These are phyloP conservation scores for Arthrobotrys iridis DNA, from an alignment of 2,329 filamentous ascomycete genomes.

Conservation along the genomic window DNA sequence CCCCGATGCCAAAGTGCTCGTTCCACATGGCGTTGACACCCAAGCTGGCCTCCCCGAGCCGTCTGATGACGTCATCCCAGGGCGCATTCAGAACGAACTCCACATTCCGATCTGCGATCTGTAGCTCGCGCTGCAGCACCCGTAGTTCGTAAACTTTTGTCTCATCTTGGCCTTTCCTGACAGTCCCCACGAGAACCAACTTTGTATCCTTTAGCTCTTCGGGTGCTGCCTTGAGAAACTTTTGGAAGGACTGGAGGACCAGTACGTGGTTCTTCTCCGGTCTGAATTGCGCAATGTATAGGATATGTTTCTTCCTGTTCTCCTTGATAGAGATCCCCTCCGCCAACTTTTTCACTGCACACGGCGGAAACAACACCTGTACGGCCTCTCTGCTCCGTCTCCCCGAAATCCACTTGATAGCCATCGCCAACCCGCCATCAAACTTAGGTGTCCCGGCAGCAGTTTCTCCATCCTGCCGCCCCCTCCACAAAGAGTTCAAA, in stretches of 20 bases:
- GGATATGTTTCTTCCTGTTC: conserved; percentile 74
- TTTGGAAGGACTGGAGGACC: conserved; percentile 83
- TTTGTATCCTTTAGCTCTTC: conserved; percentile 64
- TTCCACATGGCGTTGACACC: conserved; percentile 99
- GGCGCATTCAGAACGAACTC: conserved; percentile 89
- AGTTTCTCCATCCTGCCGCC: conserved; percentile 53
- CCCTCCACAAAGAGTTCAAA: conserved; percentile 80
- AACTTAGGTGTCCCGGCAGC: not conserved
- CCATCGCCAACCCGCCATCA: not conserved
- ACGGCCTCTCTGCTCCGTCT: conserved; percentile 62
- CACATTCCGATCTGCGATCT: conserved; percentile 81
- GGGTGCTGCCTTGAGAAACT: conserved; percentile 69
- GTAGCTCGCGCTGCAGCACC: conserved; percentile 83
- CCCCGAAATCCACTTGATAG: conserved; percentile 56
- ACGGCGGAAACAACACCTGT: conserved; percentile 83
- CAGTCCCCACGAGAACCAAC: conserved; percentile 87
- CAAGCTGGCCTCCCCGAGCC: conserved; percentile 78
- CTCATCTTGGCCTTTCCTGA: conserved; percentile 83
- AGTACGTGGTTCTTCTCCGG: conserved; percentile 96
- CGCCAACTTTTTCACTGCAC: conserved; percentile 85
- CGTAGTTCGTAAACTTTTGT: conserved; percentile 88
- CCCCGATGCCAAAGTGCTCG: conserved; percentile 97
- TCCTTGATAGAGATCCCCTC: conserved; percentile 68
- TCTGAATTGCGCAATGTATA: conserved; percentile 97
- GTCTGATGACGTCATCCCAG: conserved; percentile 85